phyloP scores from a whole-genome alignment of 495 filamentous ascomycete species.

The Aspergillus sclerotioniger region DNA sequence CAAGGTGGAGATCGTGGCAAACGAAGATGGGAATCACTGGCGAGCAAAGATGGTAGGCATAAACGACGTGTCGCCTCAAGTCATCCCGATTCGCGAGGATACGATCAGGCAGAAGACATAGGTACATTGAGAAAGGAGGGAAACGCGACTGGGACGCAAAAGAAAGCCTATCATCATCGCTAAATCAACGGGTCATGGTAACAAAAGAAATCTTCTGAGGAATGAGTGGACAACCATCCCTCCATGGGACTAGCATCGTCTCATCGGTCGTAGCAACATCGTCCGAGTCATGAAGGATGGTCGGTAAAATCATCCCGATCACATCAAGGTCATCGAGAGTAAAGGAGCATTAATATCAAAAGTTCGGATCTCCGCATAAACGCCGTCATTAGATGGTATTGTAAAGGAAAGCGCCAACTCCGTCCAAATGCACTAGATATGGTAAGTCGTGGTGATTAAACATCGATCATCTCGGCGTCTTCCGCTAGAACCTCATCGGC shows the following conservation, averaged over 20 bases:
- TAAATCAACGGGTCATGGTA: slow-evolving; percentile 23
- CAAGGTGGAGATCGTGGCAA: slow-evolving; percentile 2
- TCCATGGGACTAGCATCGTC: not conserved
- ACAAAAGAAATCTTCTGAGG: slow-evolving; percentile 21
- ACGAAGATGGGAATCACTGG: not conserved
- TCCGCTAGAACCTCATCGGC: slow-evolving; percentile 67
- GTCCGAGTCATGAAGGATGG: slow-evolving; percentile 9
- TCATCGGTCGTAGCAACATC: slow-evolving; percentile 3
- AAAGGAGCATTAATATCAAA: slow-evolving; percentile 20
- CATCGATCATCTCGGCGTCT: slow-evolving; percentile 74
- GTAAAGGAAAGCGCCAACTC: slow-evolving; percentile 35
- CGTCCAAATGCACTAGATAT: slow-evolving; percentile 41
- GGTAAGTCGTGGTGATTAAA: slow-evolving; percentile 43
- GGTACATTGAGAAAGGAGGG: slow-evolving; percentile 8
- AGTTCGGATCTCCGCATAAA: slow-evolving; percentile 24
- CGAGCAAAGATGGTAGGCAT: slow-evolving; percentile 11
- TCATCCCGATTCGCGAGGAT: slow-evolving; percentile 13
- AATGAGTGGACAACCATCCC: slow-evolving; percentile 3
- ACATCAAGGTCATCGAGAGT: slow-evolving; percentile 8
- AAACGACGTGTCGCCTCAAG: slow-evolving; percentile 4
- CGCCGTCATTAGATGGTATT: slow-evolving; percentile 40
- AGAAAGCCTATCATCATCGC: slow-evolving; percentile 22
- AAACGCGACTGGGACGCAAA: slow-evolving; percentile 4
- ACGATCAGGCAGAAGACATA: slow-evolving; percentile 21
- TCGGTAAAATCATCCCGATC: slow-evolving; percentile 6